Evolutionary conservation across 1,139 yeast species (phyloP), one percentile per base, ranked within the genome.

Genomic region (Pichia inconspicua): DNA sequence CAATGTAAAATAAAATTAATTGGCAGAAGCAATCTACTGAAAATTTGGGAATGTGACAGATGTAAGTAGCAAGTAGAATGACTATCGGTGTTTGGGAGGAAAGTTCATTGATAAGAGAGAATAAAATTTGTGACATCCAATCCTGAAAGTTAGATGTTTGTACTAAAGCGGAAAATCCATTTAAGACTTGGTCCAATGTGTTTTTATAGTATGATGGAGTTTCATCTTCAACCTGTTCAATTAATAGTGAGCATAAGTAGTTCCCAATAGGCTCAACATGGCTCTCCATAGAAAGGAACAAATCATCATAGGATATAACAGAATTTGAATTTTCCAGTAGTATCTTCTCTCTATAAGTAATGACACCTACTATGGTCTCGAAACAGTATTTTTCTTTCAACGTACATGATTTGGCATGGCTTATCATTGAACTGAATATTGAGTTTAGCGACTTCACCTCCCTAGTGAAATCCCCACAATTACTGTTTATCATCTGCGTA

Each of bases 291-390:
- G 53, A 54, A 5, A 48, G 22, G 14, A 62, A 53, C 27, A 59
- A 44, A 1, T 25, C 27, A 14, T 57, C 57, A 48, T 66, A 63
- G 59, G 48, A 52, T 46, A 59, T 22, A 55, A 58, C 42, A 40
- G 49, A 51, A 1, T 37, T n/a, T 5, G 53, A 34, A n/a, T 46
- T 48, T 14, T 48, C 50, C 2, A 44, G n/a, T 5, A 47, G 34
- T 0, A 40, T 42, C 3, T 55, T 49, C 35, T 54, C 57, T 41
- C 63, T 65, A 50, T 60, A 51, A 2, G 70, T 53, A 32, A 73
- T 56, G 3, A 66, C 73, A 2, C 77, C 77, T 14, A 71, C 46
- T 11, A 70, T 58, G 2, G 69, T 57, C 42, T 74, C 77, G 37
- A 71, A 66, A 46, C 70, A 66, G 3, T 66, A 63, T 12, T 57